Conservation (phyloP, 306 rosid species). For the Pueraria montana region DNA sequence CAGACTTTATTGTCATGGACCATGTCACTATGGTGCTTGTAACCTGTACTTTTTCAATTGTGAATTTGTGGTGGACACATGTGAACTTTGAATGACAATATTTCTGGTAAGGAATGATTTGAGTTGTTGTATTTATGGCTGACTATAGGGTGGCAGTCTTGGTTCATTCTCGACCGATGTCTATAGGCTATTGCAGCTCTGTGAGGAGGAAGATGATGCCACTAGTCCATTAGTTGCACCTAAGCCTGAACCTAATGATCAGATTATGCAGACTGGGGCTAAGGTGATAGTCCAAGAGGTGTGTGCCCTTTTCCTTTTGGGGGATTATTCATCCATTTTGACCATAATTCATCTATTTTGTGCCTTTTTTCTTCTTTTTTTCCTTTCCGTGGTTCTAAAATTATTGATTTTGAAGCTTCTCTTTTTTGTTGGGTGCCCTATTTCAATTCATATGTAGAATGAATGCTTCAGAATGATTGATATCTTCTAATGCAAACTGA, state of each 20-base stretch:
- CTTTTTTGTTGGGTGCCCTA: not conserved
- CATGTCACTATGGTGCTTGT: not conserved
- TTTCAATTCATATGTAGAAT: not conserved
- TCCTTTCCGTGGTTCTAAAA: not conserved
- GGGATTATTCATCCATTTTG: slow-evolving; percentile 19
- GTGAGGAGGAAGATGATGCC: slow-evolving; percentile 95
- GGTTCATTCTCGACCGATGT: slow-evolving; percentile 91
- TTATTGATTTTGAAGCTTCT: slow-evolving; percentile 16
- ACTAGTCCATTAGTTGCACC: slow-evolving; percentile 86
- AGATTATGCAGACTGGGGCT: slow-evolving; percentile 57
- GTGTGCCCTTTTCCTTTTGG: slow-evolving; percentile 27
- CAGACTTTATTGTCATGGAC: slow-evolving; percentile 7
- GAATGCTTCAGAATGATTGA: slow-evolving; percentile 23
- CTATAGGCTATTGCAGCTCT: slow-evolving; percentile 76
- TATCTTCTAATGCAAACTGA: slow-evolving; percentile 4
- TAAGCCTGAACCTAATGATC: slow-evolving; percentile 78
- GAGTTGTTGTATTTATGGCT: slow-evolving; percentile 52
- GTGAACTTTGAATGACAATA: slow-evolving; percentile 25
- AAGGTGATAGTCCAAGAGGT: slow-evolving; percentile 66
- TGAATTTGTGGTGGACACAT: slow-evolving; percentile 37
- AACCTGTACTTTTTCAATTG: slow-evolving; percentile 26
- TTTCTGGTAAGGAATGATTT: slow-evolving; percentile 48
- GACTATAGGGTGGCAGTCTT: slow-evolving; percentile 77
- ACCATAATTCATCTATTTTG: not conserved
- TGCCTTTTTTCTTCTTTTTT: not conserved